phyloP scores from a whole-genome alignment of 495 filamentous ascomycete genomes.

The Zalerion maritima region DNA sequence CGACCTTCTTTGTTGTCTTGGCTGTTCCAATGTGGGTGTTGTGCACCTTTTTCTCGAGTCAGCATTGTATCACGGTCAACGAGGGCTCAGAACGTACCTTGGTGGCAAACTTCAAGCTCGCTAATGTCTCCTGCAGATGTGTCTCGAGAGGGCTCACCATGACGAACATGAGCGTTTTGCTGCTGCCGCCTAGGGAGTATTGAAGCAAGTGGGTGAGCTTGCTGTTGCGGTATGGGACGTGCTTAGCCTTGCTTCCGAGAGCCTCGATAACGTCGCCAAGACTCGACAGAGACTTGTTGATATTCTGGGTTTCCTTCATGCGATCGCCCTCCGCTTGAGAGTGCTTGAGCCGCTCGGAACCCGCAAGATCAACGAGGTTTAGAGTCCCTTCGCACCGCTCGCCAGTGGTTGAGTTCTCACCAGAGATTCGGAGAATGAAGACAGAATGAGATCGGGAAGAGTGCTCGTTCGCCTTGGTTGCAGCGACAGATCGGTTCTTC shows the following conservation, averaged over 20 bases:
- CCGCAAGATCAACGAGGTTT: conserved; percentile 91
- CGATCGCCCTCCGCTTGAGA: conserved; percentile 70
- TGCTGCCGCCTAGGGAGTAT: conserved; percentile 89
- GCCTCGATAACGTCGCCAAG: conserved; percentile 91
- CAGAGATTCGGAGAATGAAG: conserved; percentile 82
- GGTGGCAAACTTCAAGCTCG: conserved; percentile 89
- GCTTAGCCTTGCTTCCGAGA: conserved; percentile 70
- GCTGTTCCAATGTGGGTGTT: conserved; percentile 84
- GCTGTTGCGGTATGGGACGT: conserved; percentile 89
- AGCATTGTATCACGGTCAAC: conserved; percentile 1
- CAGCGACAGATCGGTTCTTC: conserved; percentile 78
- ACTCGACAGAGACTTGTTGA: conserved; percentile 86
- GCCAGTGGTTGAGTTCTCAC: conserved; percentile 64
- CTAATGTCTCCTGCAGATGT: conserved; percentile 84
- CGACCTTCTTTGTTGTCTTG: conserved; percentile 55
- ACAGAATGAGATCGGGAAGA: conserved; percentile 91
- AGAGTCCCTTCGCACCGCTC: conserved; percentile 84
- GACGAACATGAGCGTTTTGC: conserved; percentile 97
- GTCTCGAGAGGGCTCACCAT: conserved; percentile 90
- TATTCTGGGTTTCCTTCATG: conserved; percentile 89
- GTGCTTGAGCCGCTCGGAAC: conserved; percentile 80
- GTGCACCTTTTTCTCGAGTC: conserved; percentile 38
- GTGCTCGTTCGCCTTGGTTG: conserved; percentile 90
- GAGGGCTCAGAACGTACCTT: conserved; percentile 41
- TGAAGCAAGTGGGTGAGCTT: conserved; percentile 95